Conservation (phyloP, 2,329 filamentous ascomycete genomes). For the Raffaelea ambrosiae region DNA sequence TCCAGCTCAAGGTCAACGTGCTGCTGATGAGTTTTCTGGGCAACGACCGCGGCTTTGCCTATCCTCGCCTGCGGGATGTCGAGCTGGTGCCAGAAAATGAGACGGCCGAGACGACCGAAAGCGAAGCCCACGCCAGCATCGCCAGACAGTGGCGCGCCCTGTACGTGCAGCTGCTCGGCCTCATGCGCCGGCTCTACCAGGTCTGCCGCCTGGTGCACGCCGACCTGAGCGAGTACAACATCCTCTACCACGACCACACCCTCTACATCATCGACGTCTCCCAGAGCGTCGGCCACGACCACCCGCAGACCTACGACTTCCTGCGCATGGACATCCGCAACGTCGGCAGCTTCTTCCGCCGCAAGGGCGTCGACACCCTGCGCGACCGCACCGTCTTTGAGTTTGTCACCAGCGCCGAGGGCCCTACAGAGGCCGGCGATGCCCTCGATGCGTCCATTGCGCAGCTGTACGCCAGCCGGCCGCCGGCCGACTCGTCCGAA, state of each 20-base stretch:
- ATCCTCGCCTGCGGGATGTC: slow-evolving; percentile 84
- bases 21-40: slow-evolving; percentile 92
- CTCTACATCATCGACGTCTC: slow-evolving; percentile 97
- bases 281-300: slow-evolving; percentile 94
- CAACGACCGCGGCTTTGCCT: slow-evolving; percentile 76
- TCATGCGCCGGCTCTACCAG: slow-evolving; percentile 93
- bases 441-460: slow-evolving; percentile 53
- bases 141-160: slow-evolving; percentile 61
- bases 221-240: slow-evolving; percentile 96
- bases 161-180: slow-evolving; percentile 74
- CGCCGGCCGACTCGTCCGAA: slow-evolving; percentile 27
- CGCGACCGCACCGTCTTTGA: slow-evolving; percentile 73
- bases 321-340: slow-evolving; percentile 99
- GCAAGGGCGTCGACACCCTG: slow-evolving; percentile 74
- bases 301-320: slow-evolving; percentile 87
- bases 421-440: slow-evolving; percentile 46
- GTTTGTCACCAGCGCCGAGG: slow-evolving; percentile 63
- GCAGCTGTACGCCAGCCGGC: slow-evolving; percentile 53
- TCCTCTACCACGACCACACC: slow-evolving; percentile 74
- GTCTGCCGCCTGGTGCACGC: slow-evolving; percentile 87
- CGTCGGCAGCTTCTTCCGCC: slow-evolving; percentile 82
- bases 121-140: slow-evolving; percentile 2
- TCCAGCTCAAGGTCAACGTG: slow-evolving; percentile 87
- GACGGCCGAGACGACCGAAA: slow-evolving; percentile 42
- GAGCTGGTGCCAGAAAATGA: slow-evolving; percentile 40